These are phyloP conservation scores for Plectosphaerella sp. DNA, from an alignment of 2,329 filamentous ascomycete genomes.

Conservation along the genomic window DNA sequence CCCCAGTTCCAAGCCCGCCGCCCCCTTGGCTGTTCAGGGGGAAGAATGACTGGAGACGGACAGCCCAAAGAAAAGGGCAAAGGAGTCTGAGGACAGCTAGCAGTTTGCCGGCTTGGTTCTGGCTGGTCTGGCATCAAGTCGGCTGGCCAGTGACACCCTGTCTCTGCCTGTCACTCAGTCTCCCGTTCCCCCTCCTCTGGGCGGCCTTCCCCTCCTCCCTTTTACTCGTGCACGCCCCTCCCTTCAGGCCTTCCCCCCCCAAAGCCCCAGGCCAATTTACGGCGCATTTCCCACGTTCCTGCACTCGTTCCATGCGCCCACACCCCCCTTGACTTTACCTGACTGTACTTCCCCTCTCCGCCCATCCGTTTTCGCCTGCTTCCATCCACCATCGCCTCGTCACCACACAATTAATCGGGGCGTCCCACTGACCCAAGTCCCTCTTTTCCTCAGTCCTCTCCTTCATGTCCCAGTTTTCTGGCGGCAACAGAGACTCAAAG, in stretches of 20 bases:
- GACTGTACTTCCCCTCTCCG: background rate
- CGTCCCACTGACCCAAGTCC: conserved; percentile 2
- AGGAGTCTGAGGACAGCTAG: too few relatives aligned
- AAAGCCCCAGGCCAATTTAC: background rate
- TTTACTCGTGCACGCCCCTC: background rate
- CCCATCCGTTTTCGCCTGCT: background rate
- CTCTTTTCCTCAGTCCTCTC: conserved; percentile 62
- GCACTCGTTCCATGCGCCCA: background rate
- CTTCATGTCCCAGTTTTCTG: conserved; percentile 80
- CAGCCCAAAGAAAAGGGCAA: too few relatives aligned
- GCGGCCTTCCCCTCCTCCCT: background rate
- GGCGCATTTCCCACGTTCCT: background rate
- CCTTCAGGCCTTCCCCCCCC: background rate
- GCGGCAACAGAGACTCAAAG: conserved; percentile 35
- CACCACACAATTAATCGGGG: conserved; percentile 12
- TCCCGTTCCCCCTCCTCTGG: background rate
- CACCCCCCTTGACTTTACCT: background rate
- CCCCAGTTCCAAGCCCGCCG: too few relatives aligned
- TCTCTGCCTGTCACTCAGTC: background rate
- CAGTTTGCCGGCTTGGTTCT: background rate
- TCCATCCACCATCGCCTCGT: conserved; percentile 2
- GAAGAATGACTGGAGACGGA: too few relatives aligned
- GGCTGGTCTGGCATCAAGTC: background rate
- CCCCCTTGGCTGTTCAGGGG: too few relatives aligned
- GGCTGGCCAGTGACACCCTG: background rate